These are phyloP conservation scores for Aechmea fasciata DNA, from an alignment of 176 grass and related monocot genomes.

Conservation along the genomic window DNA sequence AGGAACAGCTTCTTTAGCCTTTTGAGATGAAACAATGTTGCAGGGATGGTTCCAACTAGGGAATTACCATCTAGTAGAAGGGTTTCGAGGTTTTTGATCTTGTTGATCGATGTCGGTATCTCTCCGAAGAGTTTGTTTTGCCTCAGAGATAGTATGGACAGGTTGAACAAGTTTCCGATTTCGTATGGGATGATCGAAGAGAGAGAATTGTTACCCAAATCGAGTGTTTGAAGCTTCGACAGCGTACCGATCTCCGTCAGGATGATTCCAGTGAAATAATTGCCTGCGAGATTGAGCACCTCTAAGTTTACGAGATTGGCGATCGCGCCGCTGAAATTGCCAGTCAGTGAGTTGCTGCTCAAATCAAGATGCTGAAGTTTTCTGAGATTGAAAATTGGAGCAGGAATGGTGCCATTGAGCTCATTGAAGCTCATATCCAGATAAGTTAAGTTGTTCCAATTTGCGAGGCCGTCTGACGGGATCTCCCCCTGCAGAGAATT, in stretches of 20 bases:
- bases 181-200: conserved; percentile 12
- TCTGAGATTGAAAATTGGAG: conserved; percentile 8
- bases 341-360: conserved; percentile 16
- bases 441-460: conserved; percentile 9
- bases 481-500: conserved; percentile 18
- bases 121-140: conserved; percentile 13
- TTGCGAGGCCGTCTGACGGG: conserved; percentile 3
- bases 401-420: conserved; percentile 22
- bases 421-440: conserved; percentile 21
- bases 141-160: conserved; percentile 17
- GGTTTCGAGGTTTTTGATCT: conserved; percentile 5
- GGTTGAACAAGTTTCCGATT: conserved; percentile 20
- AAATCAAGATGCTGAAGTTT: conserved; percentile 13
- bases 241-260: conserved; percentile 16
- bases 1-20: conserved; percentile 15
- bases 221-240: conserved; percentile 7
- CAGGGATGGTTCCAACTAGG: conserved; percentile 10
- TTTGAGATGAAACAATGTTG: conserved; percentile 21
- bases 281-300: conserved; percentile 1
- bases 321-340: background rate
- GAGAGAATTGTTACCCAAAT: conserved; percentile 26
- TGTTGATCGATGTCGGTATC: conserved; percentile 6
- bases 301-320: conserved; percentile 12
- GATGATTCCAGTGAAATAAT: conserved; percentile 10
- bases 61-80: conserved; percentile 15